Percentiles rank a stretch among this genome's conserved stretches.
Conservation (phyloP, 2,329 filamentous ascomycete species). For the Colletotrichum karsti region DNA sequence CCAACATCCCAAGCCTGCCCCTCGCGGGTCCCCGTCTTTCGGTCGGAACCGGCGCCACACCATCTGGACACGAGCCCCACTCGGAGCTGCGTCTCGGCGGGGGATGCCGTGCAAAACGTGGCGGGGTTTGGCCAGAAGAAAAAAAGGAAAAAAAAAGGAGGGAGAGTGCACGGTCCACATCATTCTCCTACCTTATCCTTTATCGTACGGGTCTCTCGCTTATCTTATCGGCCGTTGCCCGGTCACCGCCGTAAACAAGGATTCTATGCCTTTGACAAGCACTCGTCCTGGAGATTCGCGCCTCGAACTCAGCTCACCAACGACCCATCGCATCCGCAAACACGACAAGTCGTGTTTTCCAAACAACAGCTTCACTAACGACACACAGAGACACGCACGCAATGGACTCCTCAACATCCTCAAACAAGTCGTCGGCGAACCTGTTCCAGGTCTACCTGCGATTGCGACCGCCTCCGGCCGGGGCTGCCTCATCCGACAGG, state of each 20-base stretch:
- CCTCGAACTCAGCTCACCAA: not conserved
- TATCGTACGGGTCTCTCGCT: not conserved
- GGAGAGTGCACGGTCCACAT: not conserved
- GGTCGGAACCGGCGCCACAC: slow-evolving; percentile 15
- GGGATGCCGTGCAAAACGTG: slow-evolving; percentile 21
- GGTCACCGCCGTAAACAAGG: slow-evolving; percentile 26
- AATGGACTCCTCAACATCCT: slow-evolving; percentile 25
- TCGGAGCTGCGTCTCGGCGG: slow-evolving; percentile 6
- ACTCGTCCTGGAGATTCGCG: not conserved
- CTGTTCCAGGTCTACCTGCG: slow-evolving; percentile 94
- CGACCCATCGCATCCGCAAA: not conserved
- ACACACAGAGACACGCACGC: not conserved
- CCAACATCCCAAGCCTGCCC: not conserved
- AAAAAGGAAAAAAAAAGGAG: not conserved
- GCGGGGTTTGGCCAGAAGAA: not conserved
- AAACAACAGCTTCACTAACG: not conserved
- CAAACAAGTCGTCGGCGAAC: slow-evolving; percentile 42
- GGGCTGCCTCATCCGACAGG: slow-evolving; percentile 62
- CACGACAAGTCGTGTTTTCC: not conserved
- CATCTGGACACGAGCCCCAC: slow-evolving; percentile 5
- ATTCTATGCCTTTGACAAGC: not conserved
- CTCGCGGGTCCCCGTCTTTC: not conserved
- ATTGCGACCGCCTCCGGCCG: slow-evolving; percentile 72
- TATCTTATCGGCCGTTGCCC: slow-evolving; percentile 26
- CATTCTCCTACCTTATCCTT: not conserved